Base-by-base conservation (phyloP, 2,329 filamentous ascomycete species). In the Xylariaceae sp. region DNA sequence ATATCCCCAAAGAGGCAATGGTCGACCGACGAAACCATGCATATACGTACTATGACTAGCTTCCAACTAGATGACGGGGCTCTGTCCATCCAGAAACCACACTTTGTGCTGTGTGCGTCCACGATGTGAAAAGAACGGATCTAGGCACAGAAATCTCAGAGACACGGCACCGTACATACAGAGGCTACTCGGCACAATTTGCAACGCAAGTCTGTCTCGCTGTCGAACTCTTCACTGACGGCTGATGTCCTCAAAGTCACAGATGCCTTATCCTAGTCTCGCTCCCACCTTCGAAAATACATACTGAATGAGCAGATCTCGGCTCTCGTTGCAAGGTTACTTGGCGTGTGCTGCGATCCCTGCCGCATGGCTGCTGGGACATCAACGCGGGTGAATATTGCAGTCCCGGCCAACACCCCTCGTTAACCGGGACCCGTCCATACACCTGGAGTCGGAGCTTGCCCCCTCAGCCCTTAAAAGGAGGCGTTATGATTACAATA, bases 381-480 rank as follows among this genome's bases (percentile, higher is more conserved):
- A 56, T 58, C 52, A 56, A 61, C 57, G 58, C 55, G 56, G 59
- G 56, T 51, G 44, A 53, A n/a, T 14, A 54, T 54, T 57, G 56
- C 51, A 52, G 61, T 53, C 54, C 52, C 53, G 52, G 54, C 57
- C 48, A 54, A 50, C 43, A 45, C 49, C 58, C 22, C 54, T 55
- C 61, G 58, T 65, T 66, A 67, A 66, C 4, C 33, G 15, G 33
- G 15, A 36, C 33, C 33, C 33, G 33, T 15, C 15, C 33, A 36
- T 36, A 66, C 68, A 67, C 64, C 67, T 67, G 63, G 63, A 68
- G 66, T 69, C 62, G 65, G 60, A 67, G 61, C 58, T 62, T 52
- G 44, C 52, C 53, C 51, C 47, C 38, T 56, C 60, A 53, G 58
- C 62, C 64, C 66, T 67, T 70, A 71, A 67, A 58, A 71, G 66